A percentile compares a stretch with the other conserved stretches of the same genome.
These are phyloP conservation scores for Closterium sp. DNA, from an alignment of 139 green algal genomes.

Conservation along the genomic window DNA sequence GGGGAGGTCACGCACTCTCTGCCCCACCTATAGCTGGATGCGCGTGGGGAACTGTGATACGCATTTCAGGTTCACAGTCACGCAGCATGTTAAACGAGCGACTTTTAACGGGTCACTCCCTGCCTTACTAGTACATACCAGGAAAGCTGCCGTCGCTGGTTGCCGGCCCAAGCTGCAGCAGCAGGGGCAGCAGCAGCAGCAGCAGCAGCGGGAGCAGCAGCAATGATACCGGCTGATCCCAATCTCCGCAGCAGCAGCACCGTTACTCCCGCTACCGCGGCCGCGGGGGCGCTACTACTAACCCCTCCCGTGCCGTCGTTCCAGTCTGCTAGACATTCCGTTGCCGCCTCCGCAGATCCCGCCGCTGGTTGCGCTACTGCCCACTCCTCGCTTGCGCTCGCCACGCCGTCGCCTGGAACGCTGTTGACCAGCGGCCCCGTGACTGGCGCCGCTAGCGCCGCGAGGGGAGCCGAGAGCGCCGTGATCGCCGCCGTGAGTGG, in stretches of 20 bases:
- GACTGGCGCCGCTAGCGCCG: background rate
- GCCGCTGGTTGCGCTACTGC: background rate
- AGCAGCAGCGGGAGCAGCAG: background rate
- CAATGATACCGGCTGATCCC: background rate
- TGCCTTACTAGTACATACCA: background rate
- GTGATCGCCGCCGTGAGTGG: background rate
- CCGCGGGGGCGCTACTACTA: background rate
- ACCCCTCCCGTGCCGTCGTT: background rate
- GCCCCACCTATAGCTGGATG: background rate
- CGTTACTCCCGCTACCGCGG: too few species aligned
- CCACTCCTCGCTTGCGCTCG: background rate
- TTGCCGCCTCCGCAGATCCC: background rate
- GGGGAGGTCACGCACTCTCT: background rate
- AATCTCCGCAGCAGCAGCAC: background rate
- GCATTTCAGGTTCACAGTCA: too few species aligned
- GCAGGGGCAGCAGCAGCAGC: background rate
- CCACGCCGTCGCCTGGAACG: background rate
- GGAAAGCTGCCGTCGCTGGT: background rate
- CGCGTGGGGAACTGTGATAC: too few species aligned
- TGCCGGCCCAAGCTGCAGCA: background rate
- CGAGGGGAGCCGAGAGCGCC: background rate
- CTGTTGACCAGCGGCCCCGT: background rate
- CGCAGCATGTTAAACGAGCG: background rate
- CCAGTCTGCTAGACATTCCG: background rate
- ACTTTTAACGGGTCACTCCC: background rate